Percentiles rank a stretch among this genome's conserved stretches.
Evolutionary conservation across 495 filamentous ascomycete species (phyloP).

Genomic region (Staphylotrichum tortipilum): DNA sequence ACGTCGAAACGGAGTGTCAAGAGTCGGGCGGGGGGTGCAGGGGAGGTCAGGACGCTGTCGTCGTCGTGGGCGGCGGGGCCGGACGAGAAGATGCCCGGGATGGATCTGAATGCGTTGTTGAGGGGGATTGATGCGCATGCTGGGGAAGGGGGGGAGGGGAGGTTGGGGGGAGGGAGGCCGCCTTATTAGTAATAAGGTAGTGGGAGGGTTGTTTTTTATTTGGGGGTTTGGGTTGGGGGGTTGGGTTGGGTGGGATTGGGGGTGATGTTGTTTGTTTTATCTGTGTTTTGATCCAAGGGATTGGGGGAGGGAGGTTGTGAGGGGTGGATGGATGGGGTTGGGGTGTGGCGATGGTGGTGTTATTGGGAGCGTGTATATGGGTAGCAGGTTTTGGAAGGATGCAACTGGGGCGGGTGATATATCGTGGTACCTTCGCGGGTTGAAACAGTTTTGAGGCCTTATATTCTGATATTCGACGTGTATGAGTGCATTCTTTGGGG

Average conservation of each 20-base stretch:
- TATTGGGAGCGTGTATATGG: too few relatives aligned
- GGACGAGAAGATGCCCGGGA: conserved; percentile 23
- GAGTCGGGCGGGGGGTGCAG: conserved; percentile 31
- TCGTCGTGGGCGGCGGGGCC: conserved; percentile 16
- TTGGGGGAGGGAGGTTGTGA: too few relatives aligned
- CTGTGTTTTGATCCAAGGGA: neutral
- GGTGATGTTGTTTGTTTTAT: neutral
- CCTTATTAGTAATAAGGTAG: conserved; percentile 31
- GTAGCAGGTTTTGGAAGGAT: neutral
- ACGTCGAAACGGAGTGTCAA: conserved; percentile 29
- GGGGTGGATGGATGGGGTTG: too few relatives aligned
- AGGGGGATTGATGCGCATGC: conserved; percentile 40
- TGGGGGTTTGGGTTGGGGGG: neutral
- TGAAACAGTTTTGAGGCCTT: too few relatives aligned
- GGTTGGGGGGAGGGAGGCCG: conserved; percentile 18
- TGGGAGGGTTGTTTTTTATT: neutral
- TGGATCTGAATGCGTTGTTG: conserved; percentile 39
- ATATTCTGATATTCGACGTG: too few relatives aligned
- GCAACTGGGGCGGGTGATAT: too few relatives aligned
- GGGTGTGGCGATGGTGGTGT: too few relatives aligned
- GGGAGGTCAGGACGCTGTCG: conserved; percentile 17
- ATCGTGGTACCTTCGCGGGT: too few relatives aligned
- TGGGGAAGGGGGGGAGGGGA: conserved; percentile 19
- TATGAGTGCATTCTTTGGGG: too few relatives aligned
- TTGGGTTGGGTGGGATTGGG: neutral